Evolutionary conservation across 495 filamentous ascomycete genomes (phyloP), one percentile per base, ranked within the genome.

Genomic region (Opeltia flavorubescens): DNA sequence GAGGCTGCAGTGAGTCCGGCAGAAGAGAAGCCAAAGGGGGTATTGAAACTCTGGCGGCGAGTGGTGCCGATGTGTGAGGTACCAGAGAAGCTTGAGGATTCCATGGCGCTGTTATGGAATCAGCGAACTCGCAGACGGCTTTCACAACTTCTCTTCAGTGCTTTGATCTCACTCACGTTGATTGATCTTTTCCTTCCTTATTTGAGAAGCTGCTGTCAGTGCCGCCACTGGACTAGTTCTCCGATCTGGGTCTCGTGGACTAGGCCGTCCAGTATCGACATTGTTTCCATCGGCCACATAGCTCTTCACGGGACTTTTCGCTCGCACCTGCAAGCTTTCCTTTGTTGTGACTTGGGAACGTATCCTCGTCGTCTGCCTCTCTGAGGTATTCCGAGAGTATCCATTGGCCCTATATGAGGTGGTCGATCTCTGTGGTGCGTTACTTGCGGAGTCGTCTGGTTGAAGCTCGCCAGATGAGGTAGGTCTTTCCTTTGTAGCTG

Each of bases 1-100:
- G 69, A 2, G 89, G 87, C 38, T 84, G 77, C 24, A 93, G 68
- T 0, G 72, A 62, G 45, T 70, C 63, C n/a, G 91, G 93, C 25
- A 80, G 73, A 28, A 74, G 64, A 7, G 81, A 83, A 4, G 86
- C 81, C 9, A 83, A 61, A 12, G 91, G 87, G 28, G 91, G 83
- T 44, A 85, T 74, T 0, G 89, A 94, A 52, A 96, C 74, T 50
- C 91, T 79, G 52, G 75, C 78, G 9, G 91, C 89, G 42, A 98
- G 65, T 9, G 93, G 93, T 25, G 91, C 91, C 11, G 85, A 81
- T 3, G 89, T 88, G 48, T 89, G 85, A 41, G 88, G 76, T 35
- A 89, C 71, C 15, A 98, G 66, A 2, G 75, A 80, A 13, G 77
- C 93, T 55, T 86, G 78, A 1, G 91, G 91, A 49, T 77, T 79